These are phyloP conservation scores for Phytopythium cucurbitacearum DNA, from an alignment of 352 stramenopile genomes.

Conservation along the genomic window DNA sequence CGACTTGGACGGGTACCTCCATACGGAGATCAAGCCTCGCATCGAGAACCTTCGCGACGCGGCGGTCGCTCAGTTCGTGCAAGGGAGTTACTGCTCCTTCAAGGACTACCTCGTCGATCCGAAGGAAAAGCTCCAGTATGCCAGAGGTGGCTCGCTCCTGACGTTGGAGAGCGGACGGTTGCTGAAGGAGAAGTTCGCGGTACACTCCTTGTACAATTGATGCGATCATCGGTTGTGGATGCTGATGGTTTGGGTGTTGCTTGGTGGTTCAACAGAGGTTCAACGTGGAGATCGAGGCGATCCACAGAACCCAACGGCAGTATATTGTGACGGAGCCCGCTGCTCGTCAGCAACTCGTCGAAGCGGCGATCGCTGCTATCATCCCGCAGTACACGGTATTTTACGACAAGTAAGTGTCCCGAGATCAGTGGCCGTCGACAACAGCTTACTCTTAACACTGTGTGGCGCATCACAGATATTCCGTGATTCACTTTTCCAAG, in stretches of 20 bases:
- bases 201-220: constrained; percentile 13
- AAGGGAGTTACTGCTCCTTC: constrained; percentile 67
- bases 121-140: constrained; percentile 84
- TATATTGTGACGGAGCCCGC: constrained; percentile 87
- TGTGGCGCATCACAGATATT: constrained; percentile 56
- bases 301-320: constrained; percentile 55
- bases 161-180: constrained; percentile 88
- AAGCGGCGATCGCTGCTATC: constrained; percentile 81
- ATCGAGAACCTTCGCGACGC: constrained; percentile 83
- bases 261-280: constrained; percentile 40
- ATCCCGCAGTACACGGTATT: constrained; percentile 88
- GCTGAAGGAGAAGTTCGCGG: constrained; percentile 91
- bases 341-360: constrained; percentile 80
- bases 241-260: not conserved
- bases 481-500: constrained; percentile 88
- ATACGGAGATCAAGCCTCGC: constrained; percentile 72
- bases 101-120: constrained; percentile 68
- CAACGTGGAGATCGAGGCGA: constrained; percentile 67
- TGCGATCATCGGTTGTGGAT: not conserved
- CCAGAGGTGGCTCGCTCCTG: constrained; percentile 74
- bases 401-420: constrained; percentile 77
- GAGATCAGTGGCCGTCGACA: not conserved
- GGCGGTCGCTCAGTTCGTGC: constrained; percentile 81
- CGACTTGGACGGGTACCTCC: constrained; percentile 47
- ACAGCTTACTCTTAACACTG: not conserved